phyloP scores from a whole-genome alignment of 192 early-diverging fungal species.

The Podila clonocystis region DNA sequence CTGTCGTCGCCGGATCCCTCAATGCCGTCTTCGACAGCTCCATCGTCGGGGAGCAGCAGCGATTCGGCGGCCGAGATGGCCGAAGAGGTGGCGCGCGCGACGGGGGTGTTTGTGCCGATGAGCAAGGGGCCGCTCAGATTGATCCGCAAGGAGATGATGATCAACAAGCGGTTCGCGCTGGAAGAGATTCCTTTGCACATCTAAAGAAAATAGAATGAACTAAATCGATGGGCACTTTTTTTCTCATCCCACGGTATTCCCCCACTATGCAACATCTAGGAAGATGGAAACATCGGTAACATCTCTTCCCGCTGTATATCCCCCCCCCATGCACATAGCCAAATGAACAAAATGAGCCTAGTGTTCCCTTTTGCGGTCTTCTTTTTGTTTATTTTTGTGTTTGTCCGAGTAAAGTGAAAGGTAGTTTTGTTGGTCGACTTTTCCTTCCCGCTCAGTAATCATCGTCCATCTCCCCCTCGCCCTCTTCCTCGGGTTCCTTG shows the following conservation, averaged over 20 bases:
- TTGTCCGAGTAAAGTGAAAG: background rate
- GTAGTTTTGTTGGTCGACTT: background rate
- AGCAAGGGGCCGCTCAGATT: constrained; percentile 8
- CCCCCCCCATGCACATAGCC: background rate
- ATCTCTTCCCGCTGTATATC: too few relatives aligned
- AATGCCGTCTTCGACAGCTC: background rate
- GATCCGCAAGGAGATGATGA: constrained; percentile 25
- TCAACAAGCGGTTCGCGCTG: constrained; percentile 27
- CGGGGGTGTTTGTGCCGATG: background rate
- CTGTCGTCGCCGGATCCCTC: background rate
- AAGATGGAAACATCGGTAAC: background rate
- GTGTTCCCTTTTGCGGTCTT: background rate
- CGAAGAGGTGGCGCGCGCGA: too few relatives aligned
- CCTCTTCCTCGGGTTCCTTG: constrained; percentile 68
- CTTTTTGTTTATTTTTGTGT: constrained; percentile 3
- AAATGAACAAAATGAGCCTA: background rate
- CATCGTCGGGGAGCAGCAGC: background rate
- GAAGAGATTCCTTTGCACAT: constrained; percentile 40
- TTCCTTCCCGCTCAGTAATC: background rate
- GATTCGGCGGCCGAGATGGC: background rate
- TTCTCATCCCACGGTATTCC: too few relatives aligned
- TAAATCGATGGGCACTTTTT: background rate
- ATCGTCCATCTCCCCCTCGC: constrained; percentile 24
- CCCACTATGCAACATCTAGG: background rate
- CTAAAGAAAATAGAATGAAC: background rate